phyloP scores from a whole-genome alignment of 2,329 filamentous ascomycete genomes.

The Raffaelea ambrosiae region DNA sequence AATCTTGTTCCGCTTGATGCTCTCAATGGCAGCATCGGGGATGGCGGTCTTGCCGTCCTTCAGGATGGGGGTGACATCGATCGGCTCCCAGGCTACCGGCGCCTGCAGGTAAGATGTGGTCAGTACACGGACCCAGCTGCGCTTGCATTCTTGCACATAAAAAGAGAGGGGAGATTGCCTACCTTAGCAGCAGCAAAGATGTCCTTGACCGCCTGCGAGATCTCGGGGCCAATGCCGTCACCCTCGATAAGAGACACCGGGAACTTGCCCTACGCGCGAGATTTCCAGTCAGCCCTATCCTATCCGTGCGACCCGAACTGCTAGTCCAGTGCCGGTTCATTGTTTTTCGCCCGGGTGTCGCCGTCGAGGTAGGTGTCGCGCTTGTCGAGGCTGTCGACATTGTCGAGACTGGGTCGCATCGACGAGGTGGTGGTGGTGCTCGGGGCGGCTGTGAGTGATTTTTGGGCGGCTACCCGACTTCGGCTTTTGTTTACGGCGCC shows the following conservation, averaged over 20 bases:
- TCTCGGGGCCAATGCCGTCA: slow-evolving; percentile 97
- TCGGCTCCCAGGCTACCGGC: slow-evolving; percentile 92
- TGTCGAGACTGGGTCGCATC: too few species aligned
- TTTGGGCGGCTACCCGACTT: slow-evolving; percentile 16
- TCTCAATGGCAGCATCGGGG: slow-evolving; percentile 84
- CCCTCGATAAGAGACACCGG: slow-evolving; percentile 96
- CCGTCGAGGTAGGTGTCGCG: not conserved
- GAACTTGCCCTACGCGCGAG: slow-evolving; percentile 69
- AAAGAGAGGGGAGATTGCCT: slow-evolving; percentile 18
- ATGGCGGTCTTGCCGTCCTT: slow-evolving; percentile 96
- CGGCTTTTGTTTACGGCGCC: too few species aligned
- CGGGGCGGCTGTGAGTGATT: slow-evolving; percentile 28
- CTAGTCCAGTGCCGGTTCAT: too few species aligned
- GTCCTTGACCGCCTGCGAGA: slow-evolving; percentile 95
- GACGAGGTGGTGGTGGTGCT: too few species aligned
- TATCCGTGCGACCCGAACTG: too few species aligned
- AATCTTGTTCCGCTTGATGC: slow-evolving; percentile 91
- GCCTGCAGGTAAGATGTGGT: slow-evolving; percentile 40
- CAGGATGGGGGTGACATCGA: slow-evolving; percentile 88
- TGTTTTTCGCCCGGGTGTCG: too few species aligned
- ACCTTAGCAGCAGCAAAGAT: slow-evolving; percentile 96
- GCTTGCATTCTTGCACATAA: slow-evolving; percentile 10
- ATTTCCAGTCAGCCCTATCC: not conserved
- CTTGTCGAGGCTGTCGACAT: not conserved
- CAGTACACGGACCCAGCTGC: slow-evolving; percentile 12